A percentile compares a stretch with the other conserved stretches of the same genome.
Conservation (phyloP, 208 protist species). For the Wallacemonas sp. region DNA sequence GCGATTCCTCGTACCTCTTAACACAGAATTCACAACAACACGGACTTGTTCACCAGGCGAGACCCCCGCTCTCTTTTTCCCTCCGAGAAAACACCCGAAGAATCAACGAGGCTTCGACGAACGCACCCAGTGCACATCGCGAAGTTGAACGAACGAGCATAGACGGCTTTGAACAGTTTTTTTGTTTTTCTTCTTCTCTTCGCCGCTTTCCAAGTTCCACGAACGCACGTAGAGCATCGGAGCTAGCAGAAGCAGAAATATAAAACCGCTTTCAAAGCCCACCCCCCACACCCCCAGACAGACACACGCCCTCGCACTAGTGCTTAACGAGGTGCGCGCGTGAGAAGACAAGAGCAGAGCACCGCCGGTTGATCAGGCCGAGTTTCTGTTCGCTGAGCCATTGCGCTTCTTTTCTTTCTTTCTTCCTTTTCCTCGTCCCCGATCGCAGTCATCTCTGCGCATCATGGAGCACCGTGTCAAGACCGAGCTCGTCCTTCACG, state of each 20-base stretch:
- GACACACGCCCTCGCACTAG: no score
- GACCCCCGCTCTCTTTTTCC: slow-evolving; percentile 4
- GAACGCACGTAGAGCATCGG: neutral
- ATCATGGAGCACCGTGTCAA: slow-evolving; percentile 35
- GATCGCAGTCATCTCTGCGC: neutral
- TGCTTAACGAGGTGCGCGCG: no score
- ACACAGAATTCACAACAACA: no score
- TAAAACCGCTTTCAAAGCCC: neutral
- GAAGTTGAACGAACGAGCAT: neutral
- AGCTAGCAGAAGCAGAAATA: slow-evolving; percentile 3
- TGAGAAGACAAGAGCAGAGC: no score
- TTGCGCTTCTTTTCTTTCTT: no score
- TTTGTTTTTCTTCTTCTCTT: slow-evolving; percentile 15
- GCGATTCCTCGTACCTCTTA: neutral
- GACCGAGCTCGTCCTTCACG: slow-evolving; percentile 90
- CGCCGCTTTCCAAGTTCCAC: slow-evolving; percentile 11
- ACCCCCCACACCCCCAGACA: neutral
- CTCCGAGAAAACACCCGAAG: neutral
- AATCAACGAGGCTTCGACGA: neutral
- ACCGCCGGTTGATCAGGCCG: no score
- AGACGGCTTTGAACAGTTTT: neutral
- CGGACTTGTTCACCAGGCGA: no score
- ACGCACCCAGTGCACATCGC: neutral
- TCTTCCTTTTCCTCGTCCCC: neutral
- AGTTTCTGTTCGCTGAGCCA: no score